A percentile compares a stretch with the other conserved stretches of the same genome.
Conservation (phyloP, 192 early-diverging fungal species). For the Entomortierella parvispora region DNA sequence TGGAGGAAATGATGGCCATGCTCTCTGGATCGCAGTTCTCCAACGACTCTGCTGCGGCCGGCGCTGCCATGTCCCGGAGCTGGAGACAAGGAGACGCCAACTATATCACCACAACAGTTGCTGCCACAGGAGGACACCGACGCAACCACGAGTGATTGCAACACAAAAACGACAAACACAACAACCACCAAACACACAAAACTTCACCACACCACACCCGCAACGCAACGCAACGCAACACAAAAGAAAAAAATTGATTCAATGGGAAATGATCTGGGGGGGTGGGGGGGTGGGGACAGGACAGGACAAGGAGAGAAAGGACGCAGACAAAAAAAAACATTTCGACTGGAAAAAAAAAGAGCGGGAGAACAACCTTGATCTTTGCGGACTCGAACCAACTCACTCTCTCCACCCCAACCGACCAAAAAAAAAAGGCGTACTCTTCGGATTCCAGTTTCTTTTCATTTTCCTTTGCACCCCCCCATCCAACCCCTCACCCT, state of each 20-base stretch:
- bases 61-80: constrained; percentile 20
- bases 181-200: no score
- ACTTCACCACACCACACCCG: no score
- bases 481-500: background rate
- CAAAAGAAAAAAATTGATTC: no score
- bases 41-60: constrained; percentile 29
- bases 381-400: background rate
- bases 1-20: constrained; percentile 49
- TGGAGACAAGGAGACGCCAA: constrained; percentile 41
- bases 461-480: background rate
- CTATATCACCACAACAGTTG: constrained; percentile 27
- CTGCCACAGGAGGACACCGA: constrained; percentile 40
- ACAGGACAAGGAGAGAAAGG: no score
- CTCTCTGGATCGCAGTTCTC: constrained; percentile 23
- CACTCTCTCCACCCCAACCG: background rate
- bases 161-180: background rate
- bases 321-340: no score
- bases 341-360: no score
- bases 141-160: constrained; percentile 37
- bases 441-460: constrained; percentile 6
- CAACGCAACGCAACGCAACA: no score
- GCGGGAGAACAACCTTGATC: background rate
- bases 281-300: no score
- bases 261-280: no score
- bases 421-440: no score